A percentile compares a stretch with the other conserved stretches of the same genome.
Evolutionary conservation across 2,329 filamentous ascomycete genomes (phyloP).

Genomic region (Fusarium sp.): DNA sequence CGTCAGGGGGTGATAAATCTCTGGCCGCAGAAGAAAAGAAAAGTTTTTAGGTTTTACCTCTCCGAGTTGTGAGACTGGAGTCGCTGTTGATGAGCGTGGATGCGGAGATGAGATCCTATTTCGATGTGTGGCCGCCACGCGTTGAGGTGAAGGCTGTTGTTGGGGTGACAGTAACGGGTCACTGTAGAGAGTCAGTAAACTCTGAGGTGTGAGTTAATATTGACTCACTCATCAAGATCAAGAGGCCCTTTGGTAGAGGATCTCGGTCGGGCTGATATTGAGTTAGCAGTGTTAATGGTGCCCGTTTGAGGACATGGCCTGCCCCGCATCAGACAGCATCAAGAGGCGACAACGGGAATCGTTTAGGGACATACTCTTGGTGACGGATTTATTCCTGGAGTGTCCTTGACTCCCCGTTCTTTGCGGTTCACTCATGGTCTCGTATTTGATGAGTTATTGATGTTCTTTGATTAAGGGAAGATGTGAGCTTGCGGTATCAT

Average conservation of each 20-base stretch:
- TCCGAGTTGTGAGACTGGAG: slow-evolving; percentile 50
- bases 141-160: slow-evolving; percentile 47
- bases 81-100: slow-evolving; percentile 44
- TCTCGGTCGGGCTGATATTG: slow-evolving; percentile 67
- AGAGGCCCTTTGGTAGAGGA: slow-evolving; percentile 84
- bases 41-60: slow-evolving; percentile 73
- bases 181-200: slow-evolving; percentile 30
- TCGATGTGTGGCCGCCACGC: slow-evolving; percentile 33
- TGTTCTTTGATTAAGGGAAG: slow-evolving; percentile 16
- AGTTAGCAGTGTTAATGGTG: slow-evolving; percentile 37
- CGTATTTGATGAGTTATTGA: slow-evolving; percentile 18
- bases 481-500: slow-evolving; percentile 28
- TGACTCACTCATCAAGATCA: slow-evolving; percentile 78
- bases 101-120: slow-evolving; percentile 46
- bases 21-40: slow-evolving; percentile 81
- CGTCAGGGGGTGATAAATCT: slow-evolving; percentile 86
- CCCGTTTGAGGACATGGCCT: slow-evolving; percentile 5
- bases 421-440: slow-evolving; percentile 50
- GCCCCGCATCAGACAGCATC: background rate
- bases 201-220: background rate
- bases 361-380: slow-evolving; percentile 52
- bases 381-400: slow-evolving; percentile 55
- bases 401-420: slow-evolving; percentile 52
- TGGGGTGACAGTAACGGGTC: slow-evolving; percentile 50
- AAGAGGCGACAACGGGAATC: background rate